Base-by-base conservation (phyloP, 2,329 filamentous ascomycete species). In the Scedosporium boydii region DNA sequence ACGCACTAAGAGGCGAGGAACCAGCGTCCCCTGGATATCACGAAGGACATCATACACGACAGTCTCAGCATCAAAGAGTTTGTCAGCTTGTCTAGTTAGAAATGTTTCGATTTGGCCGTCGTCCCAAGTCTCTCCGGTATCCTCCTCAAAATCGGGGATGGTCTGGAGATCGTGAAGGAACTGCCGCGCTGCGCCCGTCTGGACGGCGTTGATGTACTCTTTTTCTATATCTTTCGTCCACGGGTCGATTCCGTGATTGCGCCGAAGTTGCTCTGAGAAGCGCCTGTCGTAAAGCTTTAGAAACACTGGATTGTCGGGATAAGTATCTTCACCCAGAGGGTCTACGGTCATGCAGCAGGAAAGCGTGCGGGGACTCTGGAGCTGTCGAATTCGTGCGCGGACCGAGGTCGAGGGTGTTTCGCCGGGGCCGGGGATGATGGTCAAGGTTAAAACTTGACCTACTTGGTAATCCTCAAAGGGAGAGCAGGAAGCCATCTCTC, bases 281-380 rank as follows among this genome's bases (percentile, higher is more conserved):
- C 68, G 61, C 41, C 68, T 44, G 61, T 69, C 68, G 46, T 64
- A 70, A 9, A 70, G 59, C 55, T 70, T 70, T 1, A 70, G 62
- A 38, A 70, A 70, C 3, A 46, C 63, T 2, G 58, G 46, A 6
- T 61, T 16, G 23, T 60, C 58, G 10, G 51, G 51, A 1, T 57
- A 23, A 23, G 29, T 42, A 7, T 1, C 29, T 26, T 34, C 26
- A 27, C 63, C 51, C 27, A 61, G 12, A 48, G 64, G 56, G 14
- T 69, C 67, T 38, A 69, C 66, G 9, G 65, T 23, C 67, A 69
- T 67, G 41, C 64, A 55, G 48, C 66, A 69, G 21, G 68, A 69
- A 46, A 46, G 58, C 41, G 18, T 60, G 29, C 58, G 41, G 27
- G 58, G 58, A 4, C 48, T 14, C 38, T 21, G 16, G 58, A 60